Evolutionary conservation across 306 rosid genomes (phyloP).

Genomic region (Lathyrus tuberosus): DNA sequence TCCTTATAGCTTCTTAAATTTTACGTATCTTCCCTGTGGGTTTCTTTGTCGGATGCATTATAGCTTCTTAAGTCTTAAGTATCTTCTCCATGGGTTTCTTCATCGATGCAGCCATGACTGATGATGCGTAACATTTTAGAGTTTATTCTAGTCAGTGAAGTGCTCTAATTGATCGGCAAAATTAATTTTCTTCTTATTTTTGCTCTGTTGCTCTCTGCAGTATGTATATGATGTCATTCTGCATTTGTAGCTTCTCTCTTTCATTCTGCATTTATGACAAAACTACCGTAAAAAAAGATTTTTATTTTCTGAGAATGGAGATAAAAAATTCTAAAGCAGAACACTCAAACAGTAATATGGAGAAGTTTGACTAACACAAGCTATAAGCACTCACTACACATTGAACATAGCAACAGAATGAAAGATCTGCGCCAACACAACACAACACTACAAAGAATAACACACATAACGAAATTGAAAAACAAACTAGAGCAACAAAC

Average conservation of each 20-base stretch:
- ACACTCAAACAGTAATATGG: no score
- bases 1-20: background rate
- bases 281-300: no score
- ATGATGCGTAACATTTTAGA: slow-evolving; percentile 11
- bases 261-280: background rate
- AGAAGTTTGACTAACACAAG: no score
- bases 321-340: no score
- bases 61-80: background rate
- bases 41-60: slow-evolving; percentile 11
- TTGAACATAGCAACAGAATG: no score
- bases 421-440: no score
- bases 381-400: no score
- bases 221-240: background rate
- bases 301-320: no score
- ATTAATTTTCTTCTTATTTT: slow-evolving; percentile 19
- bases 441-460: no score
- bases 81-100: slow-evolving; percentile 19
- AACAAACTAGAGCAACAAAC: no score
- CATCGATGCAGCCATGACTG: slow-evolving; percentile 15
- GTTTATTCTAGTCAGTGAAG: background rate
- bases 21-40: background rate
- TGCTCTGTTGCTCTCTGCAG: background rate
- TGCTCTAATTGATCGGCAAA: slow-evolving; percentile 7
- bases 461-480: no score
- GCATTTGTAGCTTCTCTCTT: slow-evolving; percentile 23